Conservation (phyloP, 2,329 filamentous ascomycete species). For the Fusarium humuli region DNA sequence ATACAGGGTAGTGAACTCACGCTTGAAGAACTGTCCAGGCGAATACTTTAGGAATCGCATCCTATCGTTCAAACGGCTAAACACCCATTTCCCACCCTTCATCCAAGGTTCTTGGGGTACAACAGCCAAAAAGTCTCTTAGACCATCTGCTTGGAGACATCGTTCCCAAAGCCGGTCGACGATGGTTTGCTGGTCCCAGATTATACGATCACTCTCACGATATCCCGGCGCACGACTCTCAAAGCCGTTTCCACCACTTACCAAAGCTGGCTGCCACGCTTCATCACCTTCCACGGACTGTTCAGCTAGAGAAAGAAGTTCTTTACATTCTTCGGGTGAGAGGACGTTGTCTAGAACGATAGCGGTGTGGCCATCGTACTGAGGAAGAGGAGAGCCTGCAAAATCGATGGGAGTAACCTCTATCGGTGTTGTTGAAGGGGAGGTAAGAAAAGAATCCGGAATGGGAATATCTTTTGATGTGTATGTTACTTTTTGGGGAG, state of each 20-base stretch:
- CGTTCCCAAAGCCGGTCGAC: conserved; percentile 73
- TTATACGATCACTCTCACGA: conserved; percentile 79
- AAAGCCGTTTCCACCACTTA: conserved; percentile 72
- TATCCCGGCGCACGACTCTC: conserved; percentile 67
- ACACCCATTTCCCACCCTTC: conserved; percentile 53
- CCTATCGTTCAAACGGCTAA: conserved; percentile 73
- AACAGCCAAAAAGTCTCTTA: conserved; percentile 55
- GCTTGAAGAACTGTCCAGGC: conserved; percentile 77
- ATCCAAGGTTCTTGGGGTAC: conserved; percentile 47
- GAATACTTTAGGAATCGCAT: conserved; percentile 81
- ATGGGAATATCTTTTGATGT: conserved; percentile 50
- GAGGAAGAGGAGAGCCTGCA: conserved; percentile 57
- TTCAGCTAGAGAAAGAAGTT: conserved; percentile 64
- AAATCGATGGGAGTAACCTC: conserved; percentile 64
- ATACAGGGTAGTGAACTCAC: conserved; percentile 45
- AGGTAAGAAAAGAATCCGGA: conserved; percentile 59
- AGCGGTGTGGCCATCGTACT: conserved; percentile 66
- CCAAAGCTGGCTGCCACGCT: conserved; percentile 75
- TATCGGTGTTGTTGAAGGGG: conserved; percentile 55
- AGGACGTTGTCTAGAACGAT: conserved; percentile 71
- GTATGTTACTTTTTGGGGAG: conserved; percentile 41
- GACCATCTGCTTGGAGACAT: conserved; percentile 57
- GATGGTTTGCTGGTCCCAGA: conserved; percentile 75
- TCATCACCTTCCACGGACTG: conserved; percentile 55
- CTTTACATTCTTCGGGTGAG: conserved; percentile 66